Percentiles rank a stretch among this genome's conserved stretches.
Evolutionary conservation across 2,329 filamentous ascomycete species (phyloP).

Genomic region (Epichloe elymi): DNA sequence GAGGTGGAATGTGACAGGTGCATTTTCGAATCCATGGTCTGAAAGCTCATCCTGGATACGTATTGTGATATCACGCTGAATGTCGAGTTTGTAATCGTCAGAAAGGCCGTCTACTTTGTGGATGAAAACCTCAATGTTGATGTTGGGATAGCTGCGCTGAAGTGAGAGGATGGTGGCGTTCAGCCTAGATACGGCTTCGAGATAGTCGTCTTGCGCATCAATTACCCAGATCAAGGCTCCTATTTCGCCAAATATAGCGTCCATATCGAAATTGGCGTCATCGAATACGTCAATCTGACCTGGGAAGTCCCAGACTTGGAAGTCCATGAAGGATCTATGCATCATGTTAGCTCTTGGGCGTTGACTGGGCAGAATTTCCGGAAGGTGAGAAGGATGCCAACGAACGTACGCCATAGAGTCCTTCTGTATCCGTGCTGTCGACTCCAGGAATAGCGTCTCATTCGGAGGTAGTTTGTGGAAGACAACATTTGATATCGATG

Average conservation of each 20-base stretch:
- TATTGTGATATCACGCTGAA: slow-evolving; percentile 92
- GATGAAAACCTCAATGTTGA: slow-evolving; percentile 97
- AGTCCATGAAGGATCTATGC: slow-evolving; percentile 90
- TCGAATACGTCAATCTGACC: slow-evolving; percentile 85
- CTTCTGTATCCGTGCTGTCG: slow-evolving; percentile 86
- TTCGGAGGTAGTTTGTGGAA: slow-evolving; percentile 95
- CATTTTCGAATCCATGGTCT: slow-evolving; percentile 86
- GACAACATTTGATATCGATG: slow-evolving; percentile 96
- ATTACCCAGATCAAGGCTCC: slow-evolving; percentile 97
- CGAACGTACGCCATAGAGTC: slow-evolving; percentile 83
- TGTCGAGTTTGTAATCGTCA: slow-evolving; percentile 92
- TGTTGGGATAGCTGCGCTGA: slow-evolving; percentile 76
- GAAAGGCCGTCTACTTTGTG: slow-evolving; percentile 98
- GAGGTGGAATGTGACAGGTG: slow-evolving; percentile 85
- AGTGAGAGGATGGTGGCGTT: slow-evolving; percentile 83
- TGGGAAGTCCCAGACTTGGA: slow-evolving; percentile 96
- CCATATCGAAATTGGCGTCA: slow-evolving; percentile 78
- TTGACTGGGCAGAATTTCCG: slow-evolving; percentile 9
- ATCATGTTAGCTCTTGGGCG: slow-evolving; percentile 2
- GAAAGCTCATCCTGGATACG: slow-evolving; percentile 92
- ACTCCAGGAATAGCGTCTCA: slow-evolving; percentile 91
- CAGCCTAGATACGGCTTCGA: slow-evolving; percentile 76
- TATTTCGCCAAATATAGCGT: slow-evolving; percentile 86
- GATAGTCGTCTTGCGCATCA: slow-evolving; percentile 94
- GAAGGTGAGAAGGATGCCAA: slow-evolving; percentile 8